Evolutionary conservation across 2,329 filamentous ascomycete species (phyloP), one percentile per base, ranked within the genome.

Genomic region (Coniosporium tulheliwenetii): DNA sequence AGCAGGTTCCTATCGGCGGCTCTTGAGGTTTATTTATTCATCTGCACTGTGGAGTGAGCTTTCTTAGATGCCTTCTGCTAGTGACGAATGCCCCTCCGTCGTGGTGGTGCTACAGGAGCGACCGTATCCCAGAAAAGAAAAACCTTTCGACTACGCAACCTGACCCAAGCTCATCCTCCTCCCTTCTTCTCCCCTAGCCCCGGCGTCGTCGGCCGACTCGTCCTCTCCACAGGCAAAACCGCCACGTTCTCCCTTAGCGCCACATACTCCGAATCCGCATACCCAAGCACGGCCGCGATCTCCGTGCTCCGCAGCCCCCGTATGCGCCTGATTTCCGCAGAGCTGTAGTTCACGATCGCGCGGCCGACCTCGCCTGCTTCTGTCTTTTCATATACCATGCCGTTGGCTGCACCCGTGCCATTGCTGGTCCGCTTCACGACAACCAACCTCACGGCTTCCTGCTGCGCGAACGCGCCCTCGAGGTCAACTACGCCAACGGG

Each of bases 251-350:
- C 85, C 46, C 86, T 70, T 53, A 91, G 69, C 8, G 86, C 87
- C 34, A 96, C 81, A 62, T 96, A 95, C 62, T 96, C 86, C 53
- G 82, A 93, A 57, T 95, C 87, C 14, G 85, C 85, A 61, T 95
- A 98, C 3, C 89, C 91, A 30, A 98, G 64, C 36, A 91, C 65
- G 8, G 72, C 70, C 38, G 78, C 70, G 47, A 98, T 95, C 56
- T 94, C 81, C 5, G 70, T 74, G 55, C 86, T 94, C 56, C 82
- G 77, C 48, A 81, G 69, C 1, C 91, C 91, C 63, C 82, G 85
- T 55, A 98, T 94, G 39, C 82, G 69, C 43, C 69, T 65, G 45
- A 98, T 86, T 61, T 98, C 89, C 1, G 71, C 67, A 1, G 83
- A 78, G n/a, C 83, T 82, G 57, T 96, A 98, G 60, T 96, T 95